Conservation (phyloP, 2,329 filamentous ascomycete species). For the Cladosporium sp. region DNA sequence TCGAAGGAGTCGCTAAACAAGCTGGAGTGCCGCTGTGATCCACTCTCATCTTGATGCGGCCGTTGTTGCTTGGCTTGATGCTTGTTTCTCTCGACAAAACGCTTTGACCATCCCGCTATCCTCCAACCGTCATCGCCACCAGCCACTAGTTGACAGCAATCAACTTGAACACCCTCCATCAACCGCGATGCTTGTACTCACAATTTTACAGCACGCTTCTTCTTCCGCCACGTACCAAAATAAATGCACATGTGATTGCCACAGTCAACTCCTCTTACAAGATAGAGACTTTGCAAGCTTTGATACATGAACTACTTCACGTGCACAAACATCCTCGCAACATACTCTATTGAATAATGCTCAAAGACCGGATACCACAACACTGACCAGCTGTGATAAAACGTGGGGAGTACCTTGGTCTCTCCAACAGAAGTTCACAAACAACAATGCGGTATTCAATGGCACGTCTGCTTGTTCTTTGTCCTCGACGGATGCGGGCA, state of each 20-base stretch:
- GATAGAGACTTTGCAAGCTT: neutral
- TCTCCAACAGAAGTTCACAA: neutral
- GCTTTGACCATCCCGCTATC: neutral
- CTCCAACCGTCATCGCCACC: neutral
- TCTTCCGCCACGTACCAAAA: neutral
- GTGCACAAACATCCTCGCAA: neutral
- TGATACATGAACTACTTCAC: neutral
- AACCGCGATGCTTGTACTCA: neutral
- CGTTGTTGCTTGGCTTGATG: constrained; percentile 7
- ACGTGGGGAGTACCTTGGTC: too few relatives aligned
- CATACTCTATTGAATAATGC: neutral
- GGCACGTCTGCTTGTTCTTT: constrained; percentile 7
- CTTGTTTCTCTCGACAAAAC: neutral
- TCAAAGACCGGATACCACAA: neutral
- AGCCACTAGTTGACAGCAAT: neutral
- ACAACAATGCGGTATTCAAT: neutral
- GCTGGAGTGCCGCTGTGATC: constrained; percentile 15
- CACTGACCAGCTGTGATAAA: neutral
- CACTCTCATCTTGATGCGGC: constrained; percentile 12
- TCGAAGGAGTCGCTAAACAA: neutral
- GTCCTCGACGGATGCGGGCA: constrained; percentile 17
- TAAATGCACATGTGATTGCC: neutral
- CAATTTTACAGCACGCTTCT: neutral
- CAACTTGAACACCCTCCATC: neutral
- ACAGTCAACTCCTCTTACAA: neutral